Conservation (phyloP, 331 rosid genomes). For the Erythrophleum ivorense region DNA sequence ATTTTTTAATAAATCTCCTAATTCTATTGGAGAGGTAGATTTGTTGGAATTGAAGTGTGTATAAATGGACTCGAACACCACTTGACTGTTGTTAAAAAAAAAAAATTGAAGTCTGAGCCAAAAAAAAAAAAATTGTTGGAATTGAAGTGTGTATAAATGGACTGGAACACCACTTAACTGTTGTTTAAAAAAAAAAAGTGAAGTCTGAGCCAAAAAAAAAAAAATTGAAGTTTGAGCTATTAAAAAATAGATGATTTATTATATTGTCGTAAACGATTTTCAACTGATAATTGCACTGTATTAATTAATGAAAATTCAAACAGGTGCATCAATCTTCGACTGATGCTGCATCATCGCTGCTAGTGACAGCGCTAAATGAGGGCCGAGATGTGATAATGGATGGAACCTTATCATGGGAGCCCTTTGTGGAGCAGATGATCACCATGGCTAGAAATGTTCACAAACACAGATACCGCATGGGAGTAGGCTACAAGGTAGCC, state of each 20-base stretch:
- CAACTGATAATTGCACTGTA: not conserved
- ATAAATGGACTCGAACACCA: no score
- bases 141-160: no score
- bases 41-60: no score
- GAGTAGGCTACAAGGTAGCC: slow-evolving; percentile 74
- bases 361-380: slow-evolving; percentile 84
- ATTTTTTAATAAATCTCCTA: no score
- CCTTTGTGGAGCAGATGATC: slow-evolving; percentile 82
- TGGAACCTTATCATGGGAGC: slow-evolving; percentile 89
- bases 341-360: slow-evolving; percentile 88
- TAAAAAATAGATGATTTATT: not conserved
- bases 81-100: no score
- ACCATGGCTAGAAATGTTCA: slow-evolving; percentile 85
- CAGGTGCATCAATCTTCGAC: slow-evolving; percentile 87
- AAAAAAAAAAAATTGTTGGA: not conserved
- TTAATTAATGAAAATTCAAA: not conserved
- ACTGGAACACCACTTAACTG: no score
- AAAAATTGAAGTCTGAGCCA: no score
- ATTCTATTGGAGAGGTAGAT: no score
- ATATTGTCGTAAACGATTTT: not conserved
- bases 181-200: no score
- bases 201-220: no score
- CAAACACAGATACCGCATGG: slow-evolving; percentile 76
- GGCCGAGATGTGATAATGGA: slow-evolving; percentile 96
- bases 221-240: not conserved